phyloP scores from a whole-genome alignment of 805 yeast genomes.

The Saccharomycopsis oosterbeekiorum region DNA sequence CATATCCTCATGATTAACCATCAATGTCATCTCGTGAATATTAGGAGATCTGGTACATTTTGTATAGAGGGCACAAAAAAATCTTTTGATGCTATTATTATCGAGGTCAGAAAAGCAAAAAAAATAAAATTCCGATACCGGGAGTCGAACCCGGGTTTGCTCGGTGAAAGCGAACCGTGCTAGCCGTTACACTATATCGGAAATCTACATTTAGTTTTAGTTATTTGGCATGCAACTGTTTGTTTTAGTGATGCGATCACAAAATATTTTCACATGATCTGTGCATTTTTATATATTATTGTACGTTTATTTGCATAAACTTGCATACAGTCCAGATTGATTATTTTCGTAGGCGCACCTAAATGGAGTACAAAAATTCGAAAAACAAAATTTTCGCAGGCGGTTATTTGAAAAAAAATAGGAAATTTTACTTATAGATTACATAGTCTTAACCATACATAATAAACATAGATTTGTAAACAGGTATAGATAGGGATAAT shows the following conservation, averaged over 20 bases:
- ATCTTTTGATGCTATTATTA: too few species aligned
- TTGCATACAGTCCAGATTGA: not conserved
- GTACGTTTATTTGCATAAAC: too few species aligned
- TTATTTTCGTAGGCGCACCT: not conserved
- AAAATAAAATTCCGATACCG: slow-evolving; percentile 52
- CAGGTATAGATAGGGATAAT: not conserved
- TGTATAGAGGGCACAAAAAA: not conserved
- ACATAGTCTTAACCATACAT: not conserved
- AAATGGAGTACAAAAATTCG: too few species aligned
- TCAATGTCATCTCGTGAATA: too few species aligned
- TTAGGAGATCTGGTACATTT: not conserved
- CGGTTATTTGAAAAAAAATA: not conserved
- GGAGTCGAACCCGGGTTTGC: slow-evolving; percentile 83
- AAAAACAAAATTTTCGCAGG: not conserved
- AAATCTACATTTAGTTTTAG: slow-evolving; percentile 19
- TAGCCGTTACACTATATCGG: slow-evolving; percentile 80
- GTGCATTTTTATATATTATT: not conserved
- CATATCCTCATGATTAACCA: too few species aligned
- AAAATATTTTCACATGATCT: not conserved
- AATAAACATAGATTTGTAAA: too few species aligned
- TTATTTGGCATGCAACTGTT: too few species aligned
- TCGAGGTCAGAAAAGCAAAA: too few species aligned
- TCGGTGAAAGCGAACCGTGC: slow-evolving; percentile 81
- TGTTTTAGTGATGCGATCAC: too few species aligned
- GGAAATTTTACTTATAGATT: not conserved